Evolutionary conservation across 441 rosid species (phyloP), one percentile per base, ranked within the genome.

Genomic region (Bocquillonia castaneifolia): DNA sequence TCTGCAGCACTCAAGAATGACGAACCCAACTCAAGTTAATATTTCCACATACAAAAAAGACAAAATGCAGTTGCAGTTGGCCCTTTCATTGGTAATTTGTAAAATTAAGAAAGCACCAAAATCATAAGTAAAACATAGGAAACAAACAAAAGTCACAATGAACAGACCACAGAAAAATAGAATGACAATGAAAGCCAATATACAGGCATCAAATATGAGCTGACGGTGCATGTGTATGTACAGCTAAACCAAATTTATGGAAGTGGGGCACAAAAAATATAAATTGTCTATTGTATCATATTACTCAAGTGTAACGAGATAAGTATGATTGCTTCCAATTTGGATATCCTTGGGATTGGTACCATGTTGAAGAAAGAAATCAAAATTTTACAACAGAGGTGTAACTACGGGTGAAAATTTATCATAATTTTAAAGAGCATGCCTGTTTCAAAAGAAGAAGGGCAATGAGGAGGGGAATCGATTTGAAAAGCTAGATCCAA

Each of bases 1-100:
- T 71, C 99, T 92, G 88, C 72, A 76, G 10, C 69, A 66, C 63
- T 32, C 29, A 42, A 34, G 37, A 69, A 58, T 26, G 28, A 55
- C 59, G 48, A 10, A 53, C 18, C 29, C 18, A 28, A 37, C 29
- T 18, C 25, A 20, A 20, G 55, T 7, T 17, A 12, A 6, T 8
- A 34, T 3, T 42, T 31, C 48, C 15, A 12, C 23, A 66, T 10
- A 55, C 2, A 47, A 55, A 18, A 13, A 10, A 37, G n/a, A 36
- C 12, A 28, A 40, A 40, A 34, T 12, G 45, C 34, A 25, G 51
- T 45, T 23, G 0, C 15, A 10, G 4, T n/a, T n/a, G n/a, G n/a
- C n/a, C n/a, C n/a, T n/a, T n/a, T n/a, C 32, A 39, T 66, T 26
- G 4, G 22, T 26, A 22, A 1, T 23, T 28, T 10, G 5, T n/a